phyloP scores from a whole-genome alignment of 805 yeast genomes.

The Metschnikowia kofuensis region DNA sequence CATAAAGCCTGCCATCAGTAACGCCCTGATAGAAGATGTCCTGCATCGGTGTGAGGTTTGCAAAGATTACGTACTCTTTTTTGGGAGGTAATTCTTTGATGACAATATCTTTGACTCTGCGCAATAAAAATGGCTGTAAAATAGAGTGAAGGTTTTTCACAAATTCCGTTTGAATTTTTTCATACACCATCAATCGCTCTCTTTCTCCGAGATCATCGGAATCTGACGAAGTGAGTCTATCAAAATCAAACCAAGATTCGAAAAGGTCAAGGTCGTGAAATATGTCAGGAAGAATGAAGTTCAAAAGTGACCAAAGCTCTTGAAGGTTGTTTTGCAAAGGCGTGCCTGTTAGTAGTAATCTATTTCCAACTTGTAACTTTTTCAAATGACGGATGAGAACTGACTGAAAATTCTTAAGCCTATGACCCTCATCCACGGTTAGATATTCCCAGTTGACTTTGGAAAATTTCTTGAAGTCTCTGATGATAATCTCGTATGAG shows the following conservation, averaged over 20 bases:
- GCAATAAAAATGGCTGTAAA: slow-evolving; percentile 78
- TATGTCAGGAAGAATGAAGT: slow-evolving; percentile 89
- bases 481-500: slow-evolving; percentile 75
- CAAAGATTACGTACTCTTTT: slow-evolving; percentile 80
- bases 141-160: slow-evolving; percentile 82
- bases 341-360: slow-evolving; percentile 89
- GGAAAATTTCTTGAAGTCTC: slow-evolving; percentile 58
- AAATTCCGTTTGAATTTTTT: slow-evolving; percentile 48
- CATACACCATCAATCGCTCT: slow-evolving; percentile 53
- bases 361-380: slow-evolving; percentile 60
- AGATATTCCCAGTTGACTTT: slow-evolving; percentile 70
- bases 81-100: slow-evolving; percentile 73
- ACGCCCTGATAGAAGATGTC: slow-evolving; percentile 57
- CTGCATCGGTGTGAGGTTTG: slow-evolving; percentile 64
- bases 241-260: slow-evolving; percentile 92
- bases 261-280: slow-evolving; percentile 87
- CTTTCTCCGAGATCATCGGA: slow-evolving; percentile 29
- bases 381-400: slow-evolving; percentile 70
- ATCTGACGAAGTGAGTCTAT: slow-evolving; percentile 36
- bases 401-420: slow-evolving; percentile 83
- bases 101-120: slow-evolving; percentile 78
- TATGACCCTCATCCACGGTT: slow-evolving; percentile 94
- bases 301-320: slow-evolving; percentile 89
- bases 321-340: slow-evolving; percentile 89
- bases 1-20: slow-evolving; percentile 42